These are phyloP conservation scores for Pouteria campechiana DNA, from an alignment of 179 eudicot genomes.

Conservation along the genomic window DNA sequence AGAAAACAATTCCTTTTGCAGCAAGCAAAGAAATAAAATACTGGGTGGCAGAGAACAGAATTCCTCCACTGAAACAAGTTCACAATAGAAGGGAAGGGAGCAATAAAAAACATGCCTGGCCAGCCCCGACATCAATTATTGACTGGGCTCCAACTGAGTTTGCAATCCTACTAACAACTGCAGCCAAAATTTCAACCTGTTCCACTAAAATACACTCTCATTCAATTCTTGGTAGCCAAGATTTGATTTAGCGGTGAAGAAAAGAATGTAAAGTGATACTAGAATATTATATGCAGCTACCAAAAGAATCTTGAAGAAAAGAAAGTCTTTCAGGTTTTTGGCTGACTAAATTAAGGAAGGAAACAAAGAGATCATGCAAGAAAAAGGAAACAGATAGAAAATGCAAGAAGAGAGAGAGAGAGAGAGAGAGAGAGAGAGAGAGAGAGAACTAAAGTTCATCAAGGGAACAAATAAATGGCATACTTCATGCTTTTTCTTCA, in stretches of 20 bases:
- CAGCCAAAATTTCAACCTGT: slow-evolving; percentile 74
- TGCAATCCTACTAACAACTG: slow-evolving; percentile 48
- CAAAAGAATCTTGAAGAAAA: too few relatives aligned
- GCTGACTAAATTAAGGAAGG: too few relatives aligned
- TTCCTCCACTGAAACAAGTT: too few relatives aligned
- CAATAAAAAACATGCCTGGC: slow-evolving; percentile 46
- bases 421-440: neutral
- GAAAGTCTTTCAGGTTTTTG: too few relatives aligned
- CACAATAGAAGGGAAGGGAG: slow-evolving; percentile 2
- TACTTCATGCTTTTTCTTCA: slow-evolving; percentile 91
- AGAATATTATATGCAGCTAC: neutral
- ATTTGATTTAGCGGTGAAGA: too few relatives aligned
- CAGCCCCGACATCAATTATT: slow-evolving; percentile 88
- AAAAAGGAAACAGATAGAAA: too few relatives aligned
- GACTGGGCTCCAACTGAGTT: slow-evolving; percentile 40
- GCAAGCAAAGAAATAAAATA: slow-evolving; percentile 1
- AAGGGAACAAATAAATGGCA: slow-evolving; percentile 14
- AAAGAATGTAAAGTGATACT: neutral
- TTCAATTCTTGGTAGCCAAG: too few relatives aligned
- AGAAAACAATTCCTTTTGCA: too few relatives aligned
- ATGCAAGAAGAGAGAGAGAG: neutral
- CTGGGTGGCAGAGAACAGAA: neutral
- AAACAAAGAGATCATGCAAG: too few relatives aligned
- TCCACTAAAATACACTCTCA: neutral
- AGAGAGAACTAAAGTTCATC: neutral